Base-by-base conservation (phyloP, 2,329 filamentous ascomycete genomes). In the Hirsutella rhossiliensis region DNA sequence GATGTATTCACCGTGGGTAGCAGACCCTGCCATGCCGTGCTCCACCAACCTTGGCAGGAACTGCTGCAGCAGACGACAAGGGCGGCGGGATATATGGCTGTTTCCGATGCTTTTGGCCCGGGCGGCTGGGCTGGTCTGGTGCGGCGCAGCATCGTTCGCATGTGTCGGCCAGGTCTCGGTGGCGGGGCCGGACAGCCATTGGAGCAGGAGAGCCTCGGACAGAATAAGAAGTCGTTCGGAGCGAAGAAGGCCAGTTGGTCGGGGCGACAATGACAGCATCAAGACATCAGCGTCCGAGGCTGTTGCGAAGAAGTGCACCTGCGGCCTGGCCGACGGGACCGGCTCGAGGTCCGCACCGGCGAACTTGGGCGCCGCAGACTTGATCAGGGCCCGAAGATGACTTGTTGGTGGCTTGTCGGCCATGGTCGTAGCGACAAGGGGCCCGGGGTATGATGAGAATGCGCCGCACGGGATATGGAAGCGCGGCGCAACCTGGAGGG, bases 171-270 rank as follows among this genome's bases (percentile, higher is more conserved):
- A n/a, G 40, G 17, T 18, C 9, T 38, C 27, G 11, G 42, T 20
- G 38, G 30, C 18, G 28, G 15, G 5, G 11, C n/a, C 13, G 5
- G 43, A 56, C 18, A 75, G 57, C 71, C 71, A 76, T 43, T 55
- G 58, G 32, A 75, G 51, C 2, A 72, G 50, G 9, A 61, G 54
- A 11, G 66, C 66, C 50, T 76, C 72, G 19, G 69, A 66, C 20
- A 58, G 54, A 41, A 70, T 57, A 37, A 67, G 62, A 31, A 56
- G 62, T 40, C 64, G 63, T 52, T 76, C 73, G 41, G 59, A 68
- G 28, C 72, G 65, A 29, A 76, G 58, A 27, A 73, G 57, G 43
- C 65, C 64, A 41, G 65, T 55, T n/a, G 61, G 50, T 31, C 62
- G 56, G 7, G 68, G 68, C n/a, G 69, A 56, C 4, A 72, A 52